Percentiles rank a stretch among this genome's conserved stretches.
Conservation (phyloP, 1,284 basidiomycete genomes). For the Cystobasidium sp. region DNA sequence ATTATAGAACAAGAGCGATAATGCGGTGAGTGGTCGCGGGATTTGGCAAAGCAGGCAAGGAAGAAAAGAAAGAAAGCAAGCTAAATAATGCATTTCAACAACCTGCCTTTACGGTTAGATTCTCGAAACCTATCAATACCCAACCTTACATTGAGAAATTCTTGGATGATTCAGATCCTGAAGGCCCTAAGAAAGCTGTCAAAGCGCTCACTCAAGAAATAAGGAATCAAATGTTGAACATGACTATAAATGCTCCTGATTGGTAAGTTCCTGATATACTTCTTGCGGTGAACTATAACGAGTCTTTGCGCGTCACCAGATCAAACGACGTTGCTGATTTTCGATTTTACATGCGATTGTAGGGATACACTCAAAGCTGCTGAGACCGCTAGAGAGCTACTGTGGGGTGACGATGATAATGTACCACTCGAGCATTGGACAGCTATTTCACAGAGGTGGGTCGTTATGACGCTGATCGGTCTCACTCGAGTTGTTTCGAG, state of each 20-base stretch:
- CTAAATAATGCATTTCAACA: not conserved
- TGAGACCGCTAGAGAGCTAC: slow-evolving; percentile 82
- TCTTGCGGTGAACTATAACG: too few species aligned
- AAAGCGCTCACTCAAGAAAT: slow-evolving; percentile 80
- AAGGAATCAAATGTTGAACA: slow-evolving; percentile 69
- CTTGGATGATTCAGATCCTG: slow-evolving; percentile 59
- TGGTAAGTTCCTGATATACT: slow-evolving; percentile 66
- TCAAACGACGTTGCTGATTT: too few species aligned
- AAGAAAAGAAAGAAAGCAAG: too few species aligned
- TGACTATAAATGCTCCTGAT: slow-evolving; percentile 88
- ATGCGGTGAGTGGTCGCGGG: slow-evolving; percentile 58
- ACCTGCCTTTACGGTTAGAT: slow-evolving; percentile 61
- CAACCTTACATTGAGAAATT: slow-evolving; percentile 78
- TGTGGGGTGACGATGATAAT: slow-evolving; percentile 77
- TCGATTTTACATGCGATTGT: slow-evolving; percentile 6
- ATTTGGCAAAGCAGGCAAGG: too few species aligned
- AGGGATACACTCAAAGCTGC: slow-evolving; percentile 86
- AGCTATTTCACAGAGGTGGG: slow-evolving; percentile 75
- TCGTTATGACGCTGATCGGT: slow-evolving; percentile 15
- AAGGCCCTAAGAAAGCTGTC: slow-evolving; percentile 73
- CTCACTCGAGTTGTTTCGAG: too few species aligned
- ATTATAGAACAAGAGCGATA: slow-evolving; percentile 75
- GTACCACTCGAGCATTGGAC: slow-evolving; percentile 80
- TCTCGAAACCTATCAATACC: slow-evolving; percentile 77
- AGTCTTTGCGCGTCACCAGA: not conserved